Base-by-base conservation (phyloP, 2,329 filamentous ascomycete genomes). In the Pseudopithomyces chartarum region DNA sequence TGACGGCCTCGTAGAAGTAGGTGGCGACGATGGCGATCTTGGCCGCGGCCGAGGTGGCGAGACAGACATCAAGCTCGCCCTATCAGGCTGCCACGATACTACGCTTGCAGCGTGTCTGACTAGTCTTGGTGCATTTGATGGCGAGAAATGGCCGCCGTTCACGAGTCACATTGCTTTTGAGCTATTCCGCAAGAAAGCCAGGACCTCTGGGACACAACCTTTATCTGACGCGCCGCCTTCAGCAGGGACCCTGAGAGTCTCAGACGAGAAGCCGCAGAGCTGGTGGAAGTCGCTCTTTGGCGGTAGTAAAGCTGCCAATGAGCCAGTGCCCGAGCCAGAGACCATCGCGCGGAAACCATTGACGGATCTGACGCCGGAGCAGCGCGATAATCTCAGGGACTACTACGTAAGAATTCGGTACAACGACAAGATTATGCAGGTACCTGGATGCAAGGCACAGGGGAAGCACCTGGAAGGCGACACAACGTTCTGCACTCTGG, bases 91-190 rank as follows among this genome's bases (percentile, higher is more conserved):
- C 69, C 93, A 97, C 76, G 93, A 98, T 71, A 98, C 95, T 2
- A 98, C 95, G 0, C 83, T 99, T 5, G 95, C 91, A 2, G 90
- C 85, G 1, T 81, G 92, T 1, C 79, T 99, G 26, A 80, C 88
- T 15, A 91, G 90, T 63, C 77, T 98, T 6, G 95, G 94, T 2
- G 90, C 90, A 2, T 95, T 91, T 71, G 81, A 90, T 40, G 85
- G 84, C 46, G 77, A 82, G 58, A 82, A 84, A 34, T 99, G 95
- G 95, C 95, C 95, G 0, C 93, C 92, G 0, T 99, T 94, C 70
- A 97, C 94, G 0, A 94, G 90, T 65, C 92, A 96, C 67, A 84
- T 99, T 62, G 93, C 95, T 32, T 81, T 99, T 53, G 95, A 99
- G 76, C 83, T 98, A 59, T 97, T 98, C 80, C 86, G 84, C 39